A percentile compares a stretch with the other conserved stretches of the same genome.
phyloP scores from a whole-genome alignment of 257 asterid genomes.

The Pogostemon cablin region DNA sequence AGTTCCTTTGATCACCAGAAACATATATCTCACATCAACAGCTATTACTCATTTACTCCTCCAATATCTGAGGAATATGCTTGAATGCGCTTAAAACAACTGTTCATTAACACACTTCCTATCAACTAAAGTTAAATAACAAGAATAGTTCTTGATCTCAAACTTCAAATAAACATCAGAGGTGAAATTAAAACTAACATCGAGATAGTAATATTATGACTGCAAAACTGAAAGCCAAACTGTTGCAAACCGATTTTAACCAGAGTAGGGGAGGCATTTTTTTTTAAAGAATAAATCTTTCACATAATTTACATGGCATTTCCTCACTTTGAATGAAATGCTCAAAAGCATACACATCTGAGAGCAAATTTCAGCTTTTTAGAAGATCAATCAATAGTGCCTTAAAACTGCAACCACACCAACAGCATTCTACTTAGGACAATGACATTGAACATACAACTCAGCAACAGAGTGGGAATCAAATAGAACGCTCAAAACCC shows the following conservation, averaged over 20 bases:
- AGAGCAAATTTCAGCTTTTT: constrained; percentile 8
- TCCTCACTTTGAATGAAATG: background rate
- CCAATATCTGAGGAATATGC: background rate
- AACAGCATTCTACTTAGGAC: background rate
- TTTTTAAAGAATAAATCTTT: constrained; percentile 16
- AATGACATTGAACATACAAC: background rate
- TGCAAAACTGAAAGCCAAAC: constrained; percentile 6
- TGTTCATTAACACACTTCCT: background rate
- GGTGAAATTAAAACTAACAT: background rate
- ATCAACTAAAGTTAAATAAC: background rate
- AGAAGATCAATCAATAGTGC: background rate
- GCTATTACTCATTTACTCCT: background rate
- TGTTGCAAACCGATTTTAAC: background rate
- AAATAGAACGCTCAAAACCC: constrained; percentile 8
- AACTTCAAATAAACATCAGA: background rate
- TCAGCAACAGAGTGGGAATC: background rate
- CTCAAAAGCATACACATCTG: background rate
- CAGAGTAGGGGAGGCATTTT: background rate
- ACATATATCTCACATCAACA: background rate
- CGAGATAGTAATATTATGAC: background rate
- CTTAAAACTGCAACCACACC: background rate
- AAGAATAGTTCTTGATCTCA: background rate
- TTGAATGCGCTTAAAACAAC: background rate
- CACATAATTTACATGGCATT: background rate
- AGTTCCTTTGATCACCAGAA: background rate